A percentile compares a stretch with the other conserved stretches of the same genome.
Conservation (phyloP, 2,329 filamentous ascomycete genomes). For the Raffaelea albimanens region DNA sequence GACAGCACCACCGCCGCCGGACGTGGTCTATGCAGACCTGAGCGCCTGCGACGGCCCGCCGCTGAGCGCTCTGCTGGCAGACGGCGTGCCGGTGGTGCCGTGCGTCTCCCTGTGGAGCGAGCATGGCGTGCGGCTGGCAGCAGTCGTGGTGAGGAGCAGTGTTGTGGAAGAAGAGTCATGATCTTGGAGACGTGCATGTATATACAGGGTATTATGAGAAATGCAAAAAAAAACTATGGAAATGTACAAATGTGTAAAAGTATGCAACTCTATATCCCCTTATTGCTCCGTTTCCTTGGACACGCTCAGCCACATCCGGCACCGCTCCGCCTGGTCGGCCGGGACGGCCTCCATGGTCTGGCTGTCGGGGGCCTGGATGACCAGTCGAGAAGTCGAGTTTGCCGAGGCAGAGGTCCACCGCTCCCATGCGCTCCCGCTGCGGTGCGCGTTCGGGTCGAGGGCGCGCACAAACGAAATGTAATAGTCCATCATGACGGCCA, state of each 20-base stretch:
- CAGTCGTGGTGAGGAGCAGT: conserved; percentile 20
- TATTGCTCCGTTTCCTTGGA: too few species aligned
- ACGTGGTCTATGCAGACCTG: conserved; percentile 10
- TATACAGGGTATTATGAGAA: too few species aligned
- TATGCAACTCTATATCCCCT: too few species aligned
- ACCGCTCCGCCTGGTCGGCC: not conserved
- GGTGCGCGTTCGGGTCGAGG: conserved; percentile 32
- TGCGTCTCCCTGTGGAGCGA: conserved; percentile 33
- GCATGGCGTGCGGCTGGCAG: conserved; percentile 23
- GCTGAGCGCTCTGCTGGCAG: not conserved
- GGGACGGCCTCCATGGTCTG: not conserved
- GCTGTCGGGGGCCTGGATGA: too few species aligned
- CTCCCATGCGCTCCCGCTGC: not conserved
- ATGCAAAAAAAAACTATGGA: too few species aligned
- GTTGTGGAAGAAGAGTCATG: not conserved
- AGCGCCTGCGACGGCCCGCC: not conserved
- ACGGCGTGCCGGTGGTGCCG: conserved; percentile 22
- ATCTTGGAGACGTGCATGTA: too few species aligned
- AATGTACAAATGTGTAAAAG: too few species aligned
- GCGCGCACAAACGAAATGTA: conserved; percentile 37
- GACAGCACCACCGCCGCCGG: not conserved
- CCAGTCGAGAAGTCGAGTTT: too few species aligned
- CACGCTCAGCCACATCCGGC: too few species aligned
- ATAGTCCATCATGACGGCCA: conserved; percentile 39
- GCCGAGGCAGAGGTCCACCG: too few species aligned